These are phyloP conservation scores for Asterophora parasitica DNA, from an alignment of 768 basidiomycete species.

Conservation along the genomic window DNA sequence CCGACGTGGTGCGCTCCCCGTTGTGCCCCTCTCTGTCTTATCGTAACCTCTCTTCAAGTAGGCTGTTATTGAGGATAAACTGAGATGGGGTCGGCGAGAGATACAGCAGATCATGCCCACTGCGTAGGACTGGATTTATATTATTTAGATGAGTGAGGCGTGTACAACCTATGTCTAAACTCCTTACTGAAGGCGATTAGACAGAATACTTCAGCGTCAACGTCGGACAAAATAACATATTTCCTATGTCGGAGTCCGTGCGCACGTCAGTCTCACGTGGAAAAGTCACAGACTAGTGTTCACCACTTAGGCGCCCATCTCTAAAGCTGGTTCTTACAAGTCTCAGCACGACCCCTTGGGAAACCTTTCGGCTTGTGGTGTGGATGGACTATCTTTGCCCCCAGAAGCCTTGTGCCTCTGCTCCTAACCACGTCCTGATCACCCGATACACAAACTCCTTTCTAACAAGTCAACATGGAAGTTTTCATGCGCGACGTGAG, in stretches of 20 bases:
- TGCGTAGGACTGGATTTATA: not conserved
- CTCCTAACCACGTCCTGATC: not conserved
- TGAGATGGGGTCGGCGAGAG: constrained; percentile 55
- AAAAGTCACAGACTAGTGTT: no score
- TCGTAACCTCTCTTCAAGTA: constrained; percentile 21
- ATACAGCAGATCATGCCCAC: constrained; percentile 48
- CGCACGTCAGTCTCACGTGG: no score
- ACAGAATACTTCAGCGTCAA: no score
- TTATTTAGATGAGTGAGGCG: not conserved
- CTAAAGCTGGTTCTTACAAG: no score
- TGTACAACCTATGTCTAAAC: not conserved
- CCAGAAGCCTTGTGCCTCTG: not conserved
- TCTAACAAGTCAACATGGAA: constrained; percentile 28
- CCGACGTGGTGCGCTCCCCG: constrained; percentile 46
- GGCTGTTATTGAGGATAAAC: constrained; percentile 56
- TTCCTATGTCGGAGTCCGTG: no score
- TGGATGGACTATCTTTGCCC: no score
- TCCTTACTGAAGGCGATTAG: not conserved
- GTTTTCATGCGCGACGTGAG: constrained; percentile 36
- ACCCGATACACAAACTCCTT: not conserved
- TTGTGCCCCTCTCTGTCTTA: not conserved
- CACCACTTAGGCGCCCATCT: no score
- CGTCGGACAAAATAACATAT: no score
- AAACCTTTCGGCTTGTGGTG: not conserved
- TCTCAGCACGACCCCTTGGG: not conserved